Evolutionary conservation across 106 monocot species (phyloP), one percentile per base, ranked within the genome.

Genomic region (Posidonia australis): DNA sequence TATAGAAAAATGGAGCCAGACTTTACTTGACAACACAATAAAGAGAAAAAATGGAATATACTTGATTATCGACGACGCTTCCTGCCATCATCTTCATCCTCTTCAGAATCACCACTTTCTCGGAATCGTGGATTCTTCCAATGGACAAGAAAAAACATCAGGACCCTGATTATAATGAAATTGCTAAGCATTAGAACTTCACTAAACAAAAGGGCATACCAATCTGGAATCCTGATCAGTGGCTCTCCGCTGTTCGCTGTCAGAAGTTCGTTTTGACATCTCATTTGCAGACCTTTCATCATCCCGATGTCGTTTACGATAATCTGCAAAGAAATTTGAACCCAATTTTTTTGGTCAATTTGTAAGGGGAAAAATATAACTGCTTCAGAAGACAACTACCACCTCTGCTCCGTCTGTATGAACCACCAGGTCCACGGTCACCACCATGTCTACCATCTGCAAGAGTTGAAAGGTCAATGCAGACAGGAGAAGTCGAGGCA

Each of bases 51-150:
- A 6, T 58, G 19, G 26, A 5, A 5, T n/a, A n/a, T n/a, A 28
- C 13, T 47, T 11, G 51, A 42, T 22, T 72, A 74, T 25, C 79
- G 83, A 4, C 89, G 76, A 19, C 77, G 77, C 68, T 78, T 81
- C 29, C 76, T 73, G 54, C 79, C 84, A 74, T 92, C 93, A 24
- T 86, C 93, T 20, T 93, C 88, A 14, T 93, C 92, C 0, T 84
- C 85, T 54, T 93, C 93, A 13, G 93, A 89, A 52, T 89, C 93
- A 16, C 83, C 85, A 21, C 75, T 83, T 69, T 89, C 93, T 66
- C 88, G 72, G 68, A 93, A 93, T 2, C 88, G 84, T 27, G 93
- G 85, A 66, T 93, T 89, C 77, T 57, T 88, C 73, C 80, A 80
- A 80, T 88, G 62, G 51, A 76, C 5, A 19, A 48, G 13, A 26